Evolutionary conservation across 306 rosid species (phyloP), one percentile per base, ranked within the genome.

Genomic region (Datisca glomerata): DNA sequence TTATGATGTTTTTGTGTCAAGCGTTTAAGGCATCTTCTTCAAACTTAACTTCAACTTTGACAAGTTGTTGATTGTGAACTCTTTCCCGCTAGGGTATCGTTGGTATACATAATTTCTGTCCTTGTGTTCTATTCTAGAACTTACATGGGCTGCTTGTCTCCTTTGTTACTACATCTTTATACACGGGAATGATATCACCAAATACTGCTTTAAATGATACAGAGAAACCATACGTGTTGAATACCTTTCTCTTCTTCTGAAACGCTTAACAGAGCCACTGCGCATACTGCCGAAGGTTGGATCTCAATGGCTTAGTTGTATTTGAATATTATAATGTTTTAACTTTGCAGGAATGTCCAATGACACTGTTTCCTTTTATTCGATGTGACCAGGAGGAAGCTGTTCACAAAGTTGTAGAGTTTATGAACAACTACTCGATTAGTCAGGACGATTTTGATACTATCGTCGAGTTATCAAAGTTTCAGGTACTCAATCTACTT

Each of bases 391-490:
- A 89, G 95, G 86, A 78, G 51, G 93, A 80, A 68, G 98, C 98
- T 16, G 83, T 75, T 51, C 63, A 58, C 56, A 41, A 74, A 58
- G 95, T 89, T 47, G 95, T 84, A 49, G 95, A 80, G 37, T 89
- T 89, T 55, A 89, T 89, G 98, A 84, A 78, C 57, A 57, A 49
- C 6, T 89, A 84, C 65, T 84, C 95, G 2, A 72, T 80, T 63
- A 77, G 69, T 56, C 86, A 72, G 47, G 98, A 89, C 45, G 98
- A 89, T 66, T 89, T 60, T 31, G 78, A 84, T 51, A 77, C 93
- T 42, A 54, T 84, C 39, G 66, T 84, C 33, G 98, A 89, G 69
- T 67, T 84, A 56, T 84, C 95, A 47, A 84, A 89, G 58, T 89
- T 74, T 71, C 66, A 75, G 97, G 97, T 89, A 62, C 51, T 24